Percentiles rank a stretch among this genome's conserved stretches.
phyloP scores from a whole-genome alignment of 2,329 filamentous ascomycete species.

The Colletotrichum limetticola region DNA sequence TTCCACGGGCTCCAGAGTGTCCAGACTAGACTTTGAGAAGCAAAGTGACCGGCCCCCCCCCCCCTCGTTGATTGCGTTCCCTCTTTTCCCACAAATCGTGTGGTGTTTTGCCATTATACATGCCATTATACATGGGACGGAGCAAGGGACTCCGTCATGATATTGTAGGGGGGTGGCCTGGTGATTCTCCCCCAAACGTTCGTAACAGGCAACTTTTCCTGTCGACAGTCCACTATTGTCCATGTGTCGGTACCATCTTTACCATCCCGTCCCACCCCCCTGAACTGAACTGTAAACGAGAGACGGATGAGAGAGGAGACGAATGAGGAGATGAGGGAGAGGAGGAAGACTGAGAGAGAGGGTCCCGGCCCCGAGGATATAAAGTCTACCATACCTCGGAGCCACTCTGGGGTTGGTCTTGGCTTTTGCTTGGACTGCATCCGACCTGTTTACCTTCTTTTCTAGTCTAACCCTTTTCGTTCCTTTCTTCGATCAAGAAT shows the following conservation, averaged over 20 bases:
- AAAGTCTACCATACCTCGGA: slow-evolving; percentile 11
- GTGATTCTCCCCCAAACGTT: not conserved
- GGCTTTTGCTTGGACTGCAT: slow-evolving; percentile 19
- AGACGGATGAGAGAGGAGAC: not conserved
- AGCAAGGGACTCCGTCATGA: slow-evolving; percentile 9
- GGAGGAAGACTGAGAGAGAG: not conserved
- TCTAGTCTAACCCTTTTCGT: slow-evolving; percentile 8
- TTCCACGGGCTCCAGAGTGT: not conserved
- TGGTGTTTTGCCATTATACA: slow-evolving; percentile 14
- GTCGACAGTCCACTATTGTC: not conserved
- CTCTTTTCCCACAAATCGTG: not conserved
- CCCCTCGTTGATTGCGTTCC: not conserved
- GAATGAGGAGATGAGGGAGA: not conserved
- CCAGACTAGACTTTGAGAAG: not conserved
- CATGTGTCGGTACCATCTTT: not conserved
- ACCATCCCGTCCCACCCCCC: not conserved
- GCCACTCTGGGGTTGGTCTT: not conserved
- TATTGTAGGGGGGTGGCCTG: slow-evolving; percentile 4
- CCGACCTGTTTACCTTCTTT: slow-evolving; percentile 30
- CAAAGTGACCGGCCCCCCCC: not conserved
- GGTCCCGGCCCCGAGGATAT: slow-evolving; percentile 7
- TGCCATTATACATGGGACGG: slow-evolving; percentile 23
- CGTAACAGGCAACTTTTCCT: not conserved
- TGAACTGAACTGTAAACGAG: slow-evolving; percentile 1
- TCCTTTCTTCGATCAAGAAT: slow-evolving; percentile 2